phyloP scores from a whole-genome alignment of 140 eudicot species.

The Ambrosia hybrid region DNA sequence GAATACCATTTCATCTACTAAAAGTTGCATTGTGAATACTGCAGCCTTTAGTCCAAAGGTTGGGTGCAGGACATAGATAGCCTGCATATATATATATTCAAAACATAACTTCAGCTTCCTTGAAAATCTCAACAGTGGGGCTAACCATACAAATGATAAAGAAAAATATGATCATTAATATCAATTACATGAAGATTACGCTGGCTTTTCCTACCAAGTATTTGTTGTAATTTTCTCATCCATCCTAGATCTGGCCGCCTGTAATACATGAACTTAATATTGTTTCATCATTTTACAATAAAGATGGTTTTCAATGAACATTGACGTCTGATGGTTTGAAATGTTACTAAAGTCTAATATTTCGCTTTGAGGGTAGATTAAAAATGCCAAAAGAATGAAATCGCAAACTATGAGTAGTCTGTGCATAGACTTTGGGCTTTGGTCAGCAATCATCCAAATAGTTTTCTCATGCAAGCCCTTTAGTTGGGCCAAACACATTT shows the following conservation, averaged over 20 bases:
- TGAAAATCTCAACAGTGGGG: too few species aligned
- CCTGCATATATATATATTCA: conserved; percentile 40
- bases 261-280: conserved; percentile 21
- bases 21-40: conserved; percentile 66
- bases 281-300: conserved; percentile 3
- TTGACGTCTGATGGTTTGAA: neutral
- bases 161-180: neutral
- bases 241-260: conserved; percentile 97
- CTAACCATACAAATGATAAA: neutral
- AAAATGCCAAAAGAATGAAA: too few species aligned
- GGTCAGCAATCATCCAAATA: too few species aligned
- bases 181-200: conserved; percentile 79
- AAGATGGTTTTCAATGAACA: neutral
- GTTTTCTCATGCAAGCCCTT: too few species aligned
- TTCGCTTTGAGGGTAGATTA: too few species aligned
- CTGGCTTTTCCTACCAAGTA: conserved; percentile 95
- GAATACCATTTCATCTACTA: conserved; percentile 66
- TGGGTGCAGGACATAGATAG: conserved; percentile 92
- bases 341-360: neutral
- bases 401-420: too few species aligned
- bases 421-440: too few species aligned
- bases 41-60: conserved; percentile 89
- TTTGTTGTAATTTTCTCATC: conserved; percentile 89
- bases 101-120: neutral
- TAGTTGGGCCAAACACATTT: too few species aligned